Evolutionary conservation across 306 rosid species (phyloP), one percentile per base, ranked within the genome.

Genomic region (Quillaja saponaria): DNA sequence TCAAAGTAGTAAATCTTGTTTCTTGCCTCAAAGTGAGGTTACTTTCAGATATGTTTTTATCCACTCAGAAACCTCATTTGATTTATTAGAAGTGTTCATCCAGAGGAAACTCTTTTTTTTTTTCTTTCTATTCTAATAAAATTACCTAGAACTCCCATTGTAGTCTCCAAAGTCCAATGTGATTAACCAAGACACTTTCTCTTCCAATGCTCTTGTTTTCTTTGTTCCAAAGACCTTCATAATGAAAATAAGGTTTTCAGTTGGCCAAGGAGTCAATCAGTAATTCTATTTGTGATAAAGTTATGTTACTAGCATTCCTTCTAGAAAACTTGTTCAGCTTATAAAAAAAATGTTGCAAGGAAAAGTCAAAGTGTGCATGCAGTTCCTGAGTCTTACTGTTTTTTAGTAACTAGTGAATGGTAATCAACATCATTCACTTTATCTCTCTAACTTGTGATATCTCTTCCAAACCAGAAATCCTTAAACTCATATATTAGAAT

Each of bases 391-490:
- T n/a, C n/a, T 18, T 39, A 37, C 41, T 71, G 10, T 37, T 55
- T 63, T 6, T 38, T 58, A 28, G 46, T 25, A 54, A 45, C 15
- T 45, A 28, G 35, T 52, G 14, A 64, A 35, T 49, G 17, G 52
- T 37, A 55, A 49, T 39, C 13, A 39, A 25, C 9, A 19, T 49
- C 52, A 21, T 20, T 19, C 21, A 33, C 31, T 17, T 3, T 56
- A 56, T 70, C 19, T 35, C 14, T 8, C 55, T 34, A 49, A 61
- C 33, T 49, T 13, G 25, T n/a, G 39, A 17, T 13, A 49, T 53
- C 31, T 25, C 31, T 25, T 67, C 73, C 45, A 52, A 80, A 56
- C 25, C 77, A 83, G 94, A 83, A 73, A 73, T 79, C 88, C 3
- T 63, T 86, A 40, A 83, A 83, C 66, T 47, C 46, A 20, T 83